Evolutionary conservation across 139 green algal genomes (phyloP).

Genomic region (Chlorella sp.): DNA sequence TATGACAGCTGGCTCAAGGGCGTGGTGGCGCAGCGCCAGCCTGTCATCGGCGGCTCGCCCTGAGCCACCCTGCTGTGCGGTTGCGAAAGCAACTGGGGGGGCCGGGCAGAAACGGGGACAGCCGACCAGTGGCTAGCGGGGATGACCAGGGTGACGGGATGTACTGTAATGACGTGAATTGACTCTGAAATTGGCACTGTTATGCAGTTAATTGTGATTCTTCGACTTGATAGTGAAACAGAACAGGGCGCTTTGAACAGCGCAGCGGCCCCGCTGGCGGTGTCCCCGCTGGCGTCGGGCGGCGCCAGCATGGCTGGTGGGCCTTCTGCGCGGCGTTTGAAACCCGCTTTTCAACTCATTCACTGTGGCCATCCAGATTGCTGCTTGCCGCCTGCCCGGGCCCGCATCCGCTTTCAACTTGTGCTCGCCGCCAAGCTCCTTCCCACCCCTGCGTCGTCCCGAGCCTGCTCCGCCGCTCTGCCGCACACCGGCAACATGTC

Average conservation of each 20-base stretch:
- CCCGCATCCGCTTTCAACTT: neutral
- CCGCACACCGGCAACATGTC: neutral
- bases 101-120: no score
- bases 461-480: neutral
- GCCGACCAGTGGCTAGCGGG: no score
- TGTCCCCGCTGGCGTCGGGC: no score
- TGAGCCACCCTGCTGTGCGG: neutral
- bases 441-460: neutral
- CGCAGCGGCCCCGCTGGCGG: no score
- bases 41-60: slow-evolving; percentile 13
- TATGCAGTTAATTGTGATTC: no score
- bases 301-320: neutral
- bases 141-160: no score
- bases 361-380: neutral
- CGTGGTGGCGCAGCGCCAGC: slow-evolving; percentile 24
- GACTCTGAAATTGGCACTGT: no score
- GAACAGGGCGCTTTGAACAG: no score
- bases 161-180: no score
- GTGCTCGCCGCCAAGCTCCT: neutral
- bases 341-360: no score
- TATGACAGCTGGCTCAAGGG: slow-evolving; percentile 53
- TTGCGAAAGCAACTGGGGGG: no score
- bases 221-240: no score
- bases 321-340: neutral
- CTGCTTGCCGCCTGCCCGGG: neutral